Base-by-base conservation (phyloP, 371 early-diverging fungal species). In the Saksenaea oblongispora region DNA sequence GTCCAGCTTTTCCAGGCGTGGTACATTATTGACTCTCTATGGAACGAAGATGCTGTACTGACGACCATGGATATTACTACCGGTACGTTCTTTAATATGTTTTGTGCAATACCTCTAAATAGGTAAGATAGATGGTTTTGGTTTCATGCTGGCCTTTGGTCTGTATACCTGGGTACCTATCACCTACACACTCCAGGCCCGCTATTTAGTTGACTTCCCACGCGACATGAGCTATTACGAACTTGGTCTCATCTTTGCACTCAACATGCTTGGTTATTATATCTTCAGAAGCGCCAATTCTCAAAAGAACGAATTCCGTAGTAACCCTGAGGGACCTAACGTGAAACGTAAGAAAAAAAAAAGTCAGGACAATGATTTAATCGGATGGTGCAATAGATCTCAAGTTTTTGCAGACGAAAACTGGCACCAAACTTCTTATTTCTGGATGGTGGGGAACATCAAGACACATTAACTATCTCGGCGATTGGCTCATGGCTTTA, bases 371-470 rank as follows among this genome's bases (percentile, higher is more conserved):
- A 27, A 42, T 9, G 15, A 13, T 39, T 18, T 55, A 17, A 26
- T 7, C 26, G 28, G 13, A 17, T 34, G 15, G 17, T 35, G 5
- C 11, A 31, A 42, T 72, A 84, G 85, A 94, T 69, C 80, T 94
- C 56, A 90, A 92, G 74, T 96, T 84, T 72, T 86, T 97, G 55
- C 79, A 89, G 63, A 95, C 96, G 0, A 78, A 85, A 58, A 67
- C 89, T 39, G 96, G 96, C 26, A 88, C 87, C 58, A 89, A 86
- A 66, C 82, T 97, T 58, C 79, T 97, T 37, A 85, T 88, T 34
- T 84, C 85, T 37, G 95, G 98, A 41, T 98, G 96, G 96, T 98
- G 96, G 94, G 97, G 96, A 5, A 76, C 84, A 47, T 91, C 95
- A 10, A 83, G 95, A 44, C 94, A 98, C 65, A 91, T 96, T 67